phyloP scores from a whole-genome alignment of 805 yeast species.

The Lipomyces orientalis region DNA sequence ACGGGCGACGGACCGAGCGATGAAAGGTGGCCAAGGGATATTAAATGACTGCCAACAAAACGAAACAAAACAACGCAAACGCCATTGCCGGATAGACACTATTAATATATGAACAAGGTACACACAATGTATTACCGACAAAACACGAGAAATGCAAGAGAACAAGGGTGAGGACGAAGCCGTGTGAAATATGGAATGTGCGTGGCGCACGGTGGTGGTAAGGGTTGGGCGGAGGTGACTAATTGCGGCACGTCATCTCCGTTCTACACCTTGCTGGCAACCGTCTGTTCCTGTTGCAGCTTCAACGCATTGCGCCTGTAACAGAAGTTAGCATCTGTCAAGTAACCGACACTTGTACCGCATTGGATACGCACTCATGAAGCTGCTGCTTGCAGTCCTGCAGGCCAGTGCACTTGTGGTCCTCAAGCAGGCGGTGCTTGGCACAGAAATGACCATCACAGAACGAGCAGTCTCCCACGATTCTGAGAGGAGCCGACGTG shows the following conservation, averaged over 20 bases:
- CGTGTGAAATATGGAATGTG: background rate
- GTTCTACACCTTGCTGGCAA: slow-evolving; percentile 65
- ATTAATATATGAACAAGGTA: background rate
- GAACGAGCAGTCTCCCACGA: slow-evolving; percentile 81
- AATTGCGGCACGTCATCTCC: background rate
- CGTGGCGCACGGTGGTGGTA: background rate
- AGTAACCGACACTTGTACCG: background rate
- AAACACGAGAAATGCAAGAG: background rate
- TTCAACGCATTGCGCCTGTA: slow-evolving; percentile 74
- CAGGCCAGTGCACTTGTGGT: slow-evolving; percentile 78
- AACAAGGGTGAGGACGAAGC: background rate
- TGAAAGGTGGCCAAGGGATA: background rate
- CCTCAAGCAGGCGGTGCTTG: slow-evolving; percentile 84
- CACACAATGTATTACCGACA: background rate
- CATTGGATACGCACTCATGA: slow-evolving; percentile 55
- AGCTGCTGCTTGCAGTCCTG: slow-evolving; percentile 80
- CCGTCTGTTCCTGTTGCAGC: slow-evolving; percentile 84
- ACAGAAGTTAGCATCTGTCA: background rate
- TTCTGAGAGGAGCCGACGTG: slow-evolving; percentile 63
- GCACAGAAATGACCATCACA: slow-evolving; percentile 87
- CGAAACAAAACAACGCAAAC: slow-evolving; percentile 13
- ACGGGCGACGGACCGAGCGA: background rate
- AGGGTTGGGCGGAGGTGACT: background rate
- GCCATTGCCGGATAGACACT: slow-evolving; percentile 2
- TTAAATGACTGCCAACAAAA: background rate